A percentile compares a stretch with the other conserved stretches of the same genome.
Conservation (phyloP, 2,329 filamentous ascomycete species). For the Huntiella omanensis region DNA sequence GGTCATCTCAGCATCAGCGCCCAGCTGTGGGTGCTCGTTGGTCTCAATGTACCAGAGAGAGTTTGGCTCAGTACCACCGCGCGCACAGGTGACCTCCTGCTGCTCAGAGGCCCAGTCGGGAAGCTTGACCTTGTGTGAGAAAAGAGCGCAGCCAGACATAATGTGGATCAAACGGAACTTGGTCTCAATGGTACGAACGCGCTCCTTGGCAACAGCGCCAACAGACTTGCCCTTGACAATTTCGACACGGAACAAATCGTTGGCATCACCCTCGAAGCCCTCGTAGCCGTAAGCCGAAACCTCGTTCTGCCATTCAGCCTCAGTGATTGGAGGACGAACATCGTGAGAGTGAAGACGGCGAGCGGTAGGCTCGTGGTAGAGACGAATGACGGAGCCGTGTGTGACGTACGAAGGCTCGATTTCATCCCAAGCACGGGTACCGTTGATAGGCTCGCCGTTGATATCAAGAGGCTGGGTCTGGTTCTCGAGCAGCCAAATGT, state of each 20-base stretch:
- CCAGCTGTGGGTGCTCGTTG: conserved; percentile 67
- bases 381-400: conserved; percentile 60
- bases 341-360: conserved; percentile 93
- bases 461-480: conserved; percentile 74
- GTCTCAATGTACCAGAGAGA: conserved; percentile 92
- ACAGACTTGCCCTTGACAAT: conserved; percentile 83
- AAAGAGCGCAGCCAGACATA: conserved; percentile 91
- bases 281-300: conserved; percentile 95
- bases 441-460: conserved; percentile 59
- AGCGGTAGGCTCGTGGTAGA: conserved; percentile 70
- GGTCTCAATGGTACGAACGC: conserved; percentile 81
- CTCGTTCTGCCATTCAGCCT: conserved; percentile 89
- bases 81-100: conserved; percentile 96
- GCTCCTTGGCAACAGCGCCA: conserved; percentile 58
- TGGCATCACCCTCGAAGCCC: conserved; percentile 90
- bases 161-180: conserved; percentile 91
- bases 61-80: conserved; percentile 80
- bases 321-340: conserved; percentile 66
- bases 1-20: conserved; percentile 66
- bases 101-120: conserved; percentile 97
- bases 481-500: conserved; percentile 85
- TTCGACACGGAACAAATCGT: conserved; percentile 86
- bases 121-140: conserved; percentile 98
- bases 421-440: conserved; percentile 68
- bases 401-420: conserved; percentile 48